phyloP scores from a whole-genome alignment of 345 rosid species.

The Tarenaya hassleriana region DNA sequence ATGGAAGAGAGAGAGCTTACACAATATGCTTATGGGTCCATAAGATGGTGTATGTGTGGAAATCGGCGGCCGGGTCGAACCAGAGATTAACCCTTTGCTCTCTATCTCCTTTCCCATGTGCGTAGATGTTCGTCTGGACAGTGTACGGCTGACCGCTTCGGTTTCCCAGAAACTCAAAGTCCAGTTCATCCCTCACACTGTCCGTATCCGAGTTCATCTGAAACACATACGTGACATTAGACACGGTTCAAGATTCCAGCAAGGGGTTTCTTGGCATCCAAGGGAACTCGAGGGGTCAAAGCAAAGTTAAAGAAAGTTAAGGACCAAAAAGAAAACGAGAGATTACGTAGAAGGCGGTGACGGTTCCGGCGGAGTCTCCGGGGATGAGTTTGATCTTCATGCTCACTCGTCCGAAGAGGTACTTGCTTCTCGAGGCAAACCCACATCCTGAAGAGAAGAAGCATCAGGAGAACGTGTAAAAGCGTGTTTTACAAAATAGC shows the following conservation, averaged over 20 bases:
- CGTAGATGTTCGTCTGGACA: conserved; percentile 82
- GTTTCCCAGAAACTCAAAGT: conserved; percentile 91
- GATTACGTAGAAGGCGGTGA: conserved; percentile 87
- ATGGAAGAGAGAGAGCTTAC: conserved; percentile 39
- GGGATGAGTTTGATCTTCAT: conserved; percentile 89
- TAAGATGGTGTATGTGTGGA: conserved; percentile 55
- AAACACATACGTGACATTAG: too few species aligned
- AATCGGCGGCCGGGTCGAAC: conserved; percentile 82
- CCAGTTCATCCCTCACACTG: conserved; percentile 65
- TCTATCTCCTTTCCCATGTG: conserved; percentile 85
- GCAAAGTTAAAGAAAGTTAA: too few species aligned
- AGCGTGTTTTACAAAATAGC: not conserved
- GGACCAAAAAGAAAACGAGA: not conserved
- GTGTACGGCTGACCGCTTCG: conserved; percentile 85
- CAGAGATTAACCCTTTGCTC: conserved; percentile 91
- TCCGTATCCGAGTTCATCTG: conserved; percentile 83
- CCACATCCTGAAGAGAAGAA: conserved; percentile 61
- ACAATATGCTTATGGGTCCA: conserved; percentile 78
- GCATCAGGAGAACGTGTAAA: too few species aligned
- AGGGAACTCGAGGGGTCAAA: too few species aligned
- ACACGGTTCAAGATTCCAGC: too few species aligned
- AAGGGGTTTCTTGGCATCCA: too few species aligned
- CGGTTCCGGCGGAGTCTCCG: conserved; percentile 97
- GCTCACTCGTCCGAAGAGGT: conserved; percentile 80
- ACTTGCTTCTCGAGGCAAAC: conserved; percentile 69